These are phyloP conservation scores for Malus sylvestris DNA, from an alignment of 306 rosid species.

Conservation along the genomic window DNA sequence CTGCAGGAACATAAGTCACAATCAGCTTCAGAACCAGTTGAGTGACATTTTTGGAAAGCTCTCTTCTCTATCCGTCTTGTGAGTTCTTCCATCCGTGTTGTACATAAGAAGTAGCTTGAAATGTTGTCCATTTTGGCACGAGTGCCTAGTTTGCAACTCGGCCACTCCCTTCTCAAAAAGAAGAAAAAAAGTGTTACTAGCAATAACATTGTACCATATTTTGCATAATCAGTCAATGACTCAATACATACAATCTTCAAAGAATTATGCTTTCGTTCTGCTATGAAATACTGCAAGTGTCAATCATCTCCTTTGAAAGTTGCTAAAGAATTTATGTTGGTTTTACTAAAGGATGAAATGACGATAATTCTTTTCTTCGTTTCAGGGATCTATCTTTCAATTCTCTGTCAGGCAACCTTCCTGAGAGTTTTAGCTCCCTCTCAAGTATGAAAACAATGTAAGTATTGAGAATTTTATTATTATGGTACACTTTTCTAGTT, in stretches of 20 bases:
- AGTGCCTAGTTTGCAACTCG: constrained; percentile 1
- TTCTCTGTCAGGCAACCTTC: constrained; percentile 65
- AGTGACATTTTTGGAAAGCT: constrained; percentile 50
- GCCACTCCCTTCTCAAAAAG: neutral
- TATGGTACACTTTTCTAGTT: constrained; percentile 11
- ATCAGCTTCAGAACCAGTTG: constrained; percentile 66
- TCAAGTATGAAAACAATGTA: constrained; percentile 62
- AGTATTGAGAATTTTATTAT: constrained; percentile 18
- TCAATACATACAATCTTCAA: neutral
- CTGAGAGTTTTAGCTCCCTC: constrained; percentile 74
- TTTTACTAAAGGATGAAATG: constrained; percentile 5
- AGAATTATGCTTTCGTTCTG: neutral
- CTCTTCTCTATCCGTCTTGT: constrained; percentile 69
- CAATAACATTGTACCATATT: neutral
- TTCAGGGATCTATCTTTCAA: constrained; percentile 93
- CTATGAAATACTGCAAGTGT: neutral
- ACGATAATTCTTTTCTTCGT: constrained; percentile 21
- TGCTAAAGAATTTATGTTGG: neutral
- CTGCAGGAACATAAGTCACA: constrained; percentile 75
- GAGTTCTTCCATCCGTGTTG: constrained; percentile 29
- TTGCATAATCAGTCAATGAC: neutral
- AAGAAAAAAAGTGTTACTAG: neutral
- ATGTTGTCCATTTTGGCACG: neutral
- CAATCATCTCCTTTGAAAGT: neutral
- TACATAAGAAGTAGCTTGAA: neutral